Evolutionary conservation across 257 asterid species (phyloP).

Genomic region (Leptodermis oblonga): DNA sequence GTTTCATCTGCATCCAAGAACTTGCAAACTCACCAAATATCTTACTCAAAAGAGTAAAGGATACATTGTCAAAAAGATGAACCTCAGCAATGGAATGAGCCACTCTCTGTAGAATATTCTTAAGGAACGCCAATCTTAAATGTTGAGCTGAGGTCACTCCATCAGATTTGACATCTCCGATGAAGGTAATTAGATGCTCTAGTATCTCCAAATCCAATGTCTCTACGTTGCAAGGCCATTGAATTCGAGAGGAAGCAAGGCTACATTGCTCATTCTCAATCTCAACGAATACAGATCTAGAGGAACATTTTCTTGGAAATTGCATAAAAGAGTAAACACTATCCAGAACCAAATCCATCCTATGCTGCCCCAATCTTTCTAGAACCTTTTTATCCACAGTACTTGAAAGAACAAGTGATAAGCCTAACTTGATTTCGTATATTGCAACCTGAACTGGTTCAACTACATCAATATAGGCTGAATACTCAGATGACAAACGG

Average conservation of each 20-base stretch:
- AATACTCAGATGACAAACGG: conserved; percentile 55
- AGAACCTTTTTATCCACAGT: conserved; percentile 27
- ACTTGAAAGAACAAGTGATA: conserved; percentile 58
- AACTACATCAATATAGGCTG: conserved; percentile 58
- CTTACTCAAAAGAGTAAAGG: conserved; percentile 56
- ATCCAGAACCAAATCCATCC: conserved; percentile 44
- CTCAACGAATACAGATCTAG: conserved; percentile 34
- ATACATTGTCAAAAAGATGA: conserved; percentile 47
- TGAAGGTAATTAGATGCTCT: conserved; percentile 31
- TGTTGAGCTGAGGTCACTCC: conserved; percentile 43
- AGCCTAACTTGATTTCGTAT: conserved; percentile 86
- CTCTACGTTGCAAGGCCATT: conserved; percentile 42
- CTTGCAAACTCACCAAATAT: conserved; percentile 58
- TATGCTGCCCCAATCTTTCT: conserved; percentile 32
- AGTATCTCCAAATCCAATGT: conserved; percentile 43
- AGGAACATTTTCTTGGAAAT: conserved; percentile 64
- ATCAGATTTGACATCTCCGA: conserved; percentile 25
- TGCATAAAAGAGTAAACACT: conserved; percentile 56
- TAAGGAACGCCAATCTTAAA: conserved; percentile 44
- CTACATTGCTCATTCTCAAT: conserved; percentile 24
- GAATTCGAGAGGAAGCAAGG: conserved; percentile 37
- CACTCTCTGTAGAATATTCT: conserved; percentile 55
- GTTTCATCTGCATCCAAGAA: conserved; percentile 65
- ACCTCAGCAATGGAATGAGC: conserved; percentile 55
- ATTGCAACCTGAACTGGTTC: conserved; percentile 79